Base-by-base conservation (phyloP, 2,329 filamentous ascomycete species). In the Ascochyta rabiei region DNA sequence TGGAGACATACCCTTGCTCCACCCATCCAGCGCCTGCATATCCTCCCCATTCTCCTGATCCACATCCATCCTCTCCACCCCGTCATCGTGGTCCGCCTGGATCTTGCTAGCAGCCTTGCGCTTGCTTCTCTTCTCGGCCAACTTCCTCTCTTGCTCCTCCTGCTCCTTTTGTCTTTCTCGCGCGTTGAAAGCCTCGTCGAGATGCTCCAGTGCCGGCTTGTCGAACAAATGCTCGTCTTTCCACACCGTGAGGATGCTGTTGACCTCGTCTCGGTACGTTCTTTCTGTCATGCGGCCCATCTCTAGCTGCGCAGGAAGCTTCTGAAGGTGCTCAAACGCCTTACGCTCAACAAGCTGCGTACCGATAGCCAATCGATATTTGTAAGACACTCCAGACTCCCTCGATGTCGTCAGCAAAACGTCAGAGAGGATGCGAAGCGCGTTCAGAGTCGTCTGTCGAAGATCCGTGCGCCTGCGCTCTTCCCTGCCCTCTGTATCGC, bases 201-300 rank as follows among this genome's bases (percentile, higher is more conserved):
- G 51, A n/a, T 64, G 59, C 9, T 59, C 54, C 8, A 69, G 52
- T 5, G 60, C 62, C 16, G 59, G 31, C 19, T 67, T 63, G 19
- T 80, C 37, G 44, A 76, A 75, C 19, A 73, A 37, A 15, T 63
- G 61, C 43, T 71, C 69, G 2, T 67, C 62, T 28, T 68, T 64
- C 75, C 75, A 77, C 6, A 72, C 60, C 2, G 64, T 63, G 10
- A 76, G 59, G 13, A 76, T 62, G 18, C 57, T 58, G 42, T 73
- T 72, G 12, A 77, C 63, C 24, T 70, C 65, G 4, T 70, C 62
- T 28, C 69, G 59, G 52, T 68, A 77, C 31, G 61, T 64, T 59
- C 95, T 90, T 3, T 88, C 87, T 18, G 90, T 87, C 58, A 96
- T 78, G 1, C 90, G 85, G 9, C 93, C 93, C 91, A 92, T 96